Evolutionary conservation across 257 asterid genomes (phyloP).

Genomic region (Paraleonurus japonicus): DNA sequence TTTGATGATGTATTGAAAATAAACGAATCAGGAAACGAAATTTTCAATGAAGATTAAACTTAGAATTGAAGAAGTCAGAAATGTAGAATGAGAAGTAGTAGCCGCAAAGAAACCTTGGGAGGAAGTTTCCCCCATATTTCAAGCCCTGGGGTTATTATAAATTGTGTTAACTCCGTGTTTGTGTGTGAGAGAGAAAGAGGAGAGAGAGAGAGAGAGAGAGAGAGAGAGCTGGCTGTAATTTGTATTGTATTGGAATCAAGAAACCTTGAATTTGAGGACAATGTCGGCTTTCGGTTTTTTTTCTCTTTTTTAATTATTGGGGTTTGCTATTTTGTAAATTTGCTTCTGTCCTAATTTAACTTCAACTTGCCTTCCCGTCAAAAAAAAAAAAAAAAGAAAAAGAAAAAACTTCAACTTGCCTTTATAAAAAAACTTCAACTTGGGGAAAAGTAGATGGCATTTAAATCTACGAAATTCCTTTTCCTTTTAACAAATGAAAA

Average conservation of each 20-base stretch:
- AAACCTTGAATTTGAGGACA: conserved; percentile 33
- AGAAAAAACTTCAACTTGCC: no score
- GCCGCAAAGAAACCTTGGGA: conserved; percentile 22
- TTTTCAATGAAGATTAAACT: conserved; percentile 5
- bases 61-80: conserved; percentile 20
- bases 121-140: conserved; percentile 15
- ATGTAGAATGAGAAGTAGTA: conserved; percentile 14
- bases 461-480: no score
- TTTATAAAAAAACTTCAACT: no score
- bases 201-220: conserved; percentile 10
- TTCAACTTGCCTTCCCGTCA: no score
- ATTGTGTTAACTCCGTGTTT: conserved; percentile 9
- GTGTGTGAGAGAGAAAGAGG: conserved; percentile 25
- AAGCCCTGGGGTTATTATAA: conserved; percentile 18
- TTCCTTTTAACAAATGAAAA: no score
- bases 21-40: conserved; percentile 1
- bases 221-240: conserved; percentile 4
- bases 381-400: no score
- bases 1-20: not conserved
- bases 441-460: no score
- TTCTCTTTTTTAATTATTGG: not conserved
- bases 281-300: conserved; percentile 12
- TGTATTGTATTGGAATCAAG: conserved; percentile 22
- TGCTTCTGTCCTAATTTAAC: not conserved
- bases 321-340: not conserved